These are phyloP conservation scores for Jacaranda copaia DNA, from an alignment of 257 asterid genomes.

Conservation along the genomic window DNA sequence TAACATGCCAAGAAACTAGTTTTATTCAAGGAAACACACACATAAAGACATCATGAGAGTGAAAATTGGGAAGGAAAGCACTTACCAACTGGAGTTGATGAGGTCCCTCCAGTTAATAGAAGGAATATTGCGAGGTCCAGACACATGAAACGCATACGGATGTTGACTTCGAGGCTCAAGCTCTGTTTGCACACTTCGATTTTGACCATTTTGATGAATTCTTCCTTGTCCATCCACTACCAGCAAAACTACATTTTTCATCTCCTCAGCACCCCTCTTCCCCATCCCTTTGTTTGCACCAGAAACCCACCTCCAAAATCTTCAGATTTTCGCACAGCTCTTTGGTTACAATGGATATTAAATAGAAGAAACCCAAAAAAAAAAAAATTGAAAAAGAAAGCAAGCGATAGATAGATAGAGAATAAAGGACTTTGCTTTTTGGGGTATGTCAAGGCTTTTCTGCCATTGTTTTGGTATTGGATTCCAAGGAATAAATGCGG, in stretches of 20 bases:
- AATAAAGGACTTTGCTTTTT: constrained; percentile 3
- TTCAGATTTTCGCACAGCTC: neutral
- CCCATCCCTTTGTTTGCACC: constrained; percentile 15
- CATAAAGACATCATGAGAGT: neutral
- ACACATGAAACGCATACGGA: constrained; percentile 69
- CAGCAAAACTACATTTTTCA: constrained; percentile 28
- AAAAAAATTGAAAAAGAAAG: neutral
- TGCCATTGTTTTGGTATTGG: constrained; percentile 33
- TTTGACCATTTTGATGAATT: neutral
- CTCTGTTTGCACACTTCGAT: constrained; percentile 8
- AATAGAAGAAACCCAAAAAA: neutral
- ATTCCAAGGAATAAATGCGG: constrained; percentile 28
- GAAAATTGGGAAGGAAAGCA: neutral
- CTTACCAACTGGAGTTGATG: constrained; percentile 64
- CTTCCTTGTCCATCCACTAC: constrained; percentile 37
- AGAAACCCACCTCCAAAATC: constrained; percentile 26
- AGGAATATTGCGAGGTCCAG: constrained; percentile 69
- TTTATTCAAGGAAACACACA: neutral
- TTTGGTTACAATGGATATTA: neutral
- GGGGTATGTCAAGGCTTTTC: neutral
- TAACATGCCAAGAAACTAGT: neutral
- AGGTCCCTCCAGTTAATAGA: constrained; percentile 66
- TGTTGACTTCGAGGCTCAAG: constrained; percentile 30
- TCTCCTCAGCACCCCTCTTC: constrained; percentile 44
- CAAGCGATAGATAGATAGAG: neutral